These are phyloP conservation scores for Nakazawaea ishiwadae DNA, from an alignment of 805 yeast species.

Conservation along the genomic window DNA sequence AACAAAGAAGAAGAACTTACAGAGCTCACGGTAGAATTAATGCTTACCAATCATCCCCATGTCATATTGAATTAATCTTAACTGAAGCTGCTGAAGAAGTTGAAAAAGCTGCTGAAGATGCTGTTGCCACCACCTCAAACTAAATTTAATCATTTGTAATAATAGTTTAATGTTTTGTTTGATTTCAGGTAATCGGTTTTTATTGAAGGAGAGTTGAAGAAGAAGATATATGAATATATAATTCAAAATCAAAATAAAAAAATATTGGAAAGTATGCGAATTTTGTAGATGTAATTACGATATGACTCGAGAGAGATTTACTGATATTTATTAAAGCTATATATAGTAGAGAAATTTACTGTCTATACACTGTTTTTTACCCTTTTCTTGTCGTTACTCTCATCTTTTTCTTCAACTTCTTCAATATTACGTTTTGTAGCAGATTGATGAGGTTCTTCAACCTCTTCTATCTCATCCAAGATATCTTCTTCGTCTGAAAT, in stretches of 20 bases:
- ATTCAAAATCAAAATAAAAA: too few species aligned
- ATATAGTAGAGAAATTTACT: too few species aligned
- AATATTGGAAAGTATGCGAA: too few species aligned
- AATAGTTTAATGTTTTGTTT: not conserved
- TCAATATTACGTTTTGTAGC: slow-evolving; percentile 19
- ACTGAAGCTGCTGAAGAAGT: slow-evolving; percentile 94
- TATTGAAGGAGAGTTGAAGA: not conserved
- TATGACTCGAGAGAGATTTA: too few species aligned
- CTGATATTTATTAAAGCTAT: too few species aligned
- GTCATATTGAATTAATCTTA: slow-evolving; percentile 96
- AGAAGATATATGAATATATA: slow-evolving; percentile 12
- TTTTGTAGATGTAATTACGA: too few species aligned
- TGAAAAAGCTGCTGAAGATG: slow-evolving; percentile 79
- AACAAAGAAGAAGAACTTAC: slow-evolving; percentile 99
- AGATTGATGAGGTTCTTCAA: slow-evolving; percentile 20
- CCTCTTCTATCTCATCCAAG: slow-evolving; percentile 8
- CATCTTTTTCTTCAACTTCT: slow-evolving; percentile 14
- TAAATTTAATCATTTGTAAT: slow-evolving; percentile 1
- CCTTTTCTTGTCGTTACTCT: too few species aligned
- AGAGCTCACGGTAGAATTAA: slow-evolving; percentile 99
- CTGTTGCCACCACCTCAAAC: slow-evolving; percentile 10
- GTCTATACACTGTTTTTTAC: too few species aligned
- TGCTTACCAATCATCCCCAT: slow-evolving; percentile 98
- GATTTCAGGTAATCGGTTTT: too few species aligned
- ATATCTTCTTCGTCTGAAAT: slow-evolving; percentile 5